Evolutionary conservation across 768 basidiomycete species (phyloP), one percentile per base, ranked within the genome.

Genomic region (Boletus vinaceobasis): DNA sequence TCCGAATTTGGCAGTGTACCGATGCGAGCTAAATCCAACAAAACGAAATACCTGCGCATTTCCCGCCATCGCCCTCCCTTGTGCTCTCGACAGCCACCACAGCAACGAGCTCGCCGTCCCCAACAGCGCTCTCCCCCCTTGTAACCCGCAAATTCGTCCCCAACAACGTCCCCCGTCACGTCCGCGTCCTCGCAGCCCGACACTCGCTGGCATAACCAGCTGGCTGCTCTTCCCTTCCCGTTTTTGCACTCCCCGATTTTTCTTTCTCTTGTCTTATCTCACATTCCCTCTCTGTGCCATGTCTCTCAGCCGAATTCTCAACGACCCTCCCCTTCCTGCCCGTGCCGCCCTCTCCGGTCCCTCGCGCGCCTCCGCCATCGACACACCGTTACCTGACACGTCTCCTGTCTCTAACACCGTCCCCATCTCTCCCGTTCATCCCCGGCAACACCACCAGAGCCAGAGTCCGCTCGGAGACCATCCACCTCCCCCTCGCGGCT

Each of bases 251-350:
- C 50, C 53, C 43, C 47, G 36, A 27, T 45, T 45, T 61, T 59
- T 39, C 14, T 32, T 31, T 39, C 43, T 47, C 27, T 29, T 11
- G n/a, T 29, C 27, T 38, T 14, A 9, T 48, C 48, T 29, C 27
- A 11, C 26, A 49, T 10, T 29, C 45, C 58, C 63, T 54, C 47
- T 23, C 31, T 54, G 50, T 42, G 63, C 56, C 71, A 90, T 90
- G 88, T 90, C 88, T 48, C 82, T 90, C 70, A 84, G 83, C 63
- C 79, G 83, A 61, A 90, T 90, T 58, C 83, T 90, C 73, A 90
- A 90, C 73, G 83, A 89, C 73, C 84, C 87, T 60, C 79, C 86
- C 40, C 71, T 75, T 32, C 74, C 76, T 21, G 56, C 61, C 36
- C 64, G 71, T 52, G 69, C 69, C 32, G 62, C 74, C 47, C 65